Conservation (phyloP, 805 yeast species). For the Suhomyces xylopsoci region DNA sequence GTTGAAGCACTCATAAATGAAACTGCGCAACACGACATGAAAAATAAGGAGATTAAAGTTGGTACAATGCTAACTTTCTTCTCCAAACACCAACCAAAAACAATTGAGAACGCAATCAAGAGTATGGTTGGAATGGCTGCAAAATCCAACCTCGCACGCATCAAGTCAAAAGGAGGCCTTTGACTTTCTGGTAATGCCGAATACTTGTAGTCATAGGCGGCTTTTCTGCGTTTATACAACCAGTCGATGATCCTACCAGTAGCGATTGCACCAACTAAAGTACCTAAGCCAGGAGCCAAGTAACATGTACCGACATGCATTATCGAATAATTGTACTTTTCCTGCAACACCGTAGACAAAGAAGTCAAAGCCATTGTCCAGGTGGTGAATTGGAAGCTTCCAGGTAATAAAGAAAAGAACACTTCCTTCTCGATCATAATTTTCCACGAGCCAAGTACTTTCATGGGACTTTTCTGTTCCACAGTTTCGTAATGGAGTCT, state of each 20-base stretch:
- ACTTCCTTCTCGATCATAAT: conserved; percentile 46
- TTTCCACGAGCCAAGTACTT: conserved; percentile 31
- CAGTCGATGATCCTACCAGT: conserved; percentile 58
- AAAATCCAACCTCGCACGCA: conserved; percentile 52
- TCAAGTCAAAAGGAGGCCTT: conserved; percentile 47
- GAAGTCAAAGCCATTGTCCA: conserved; percentile 74
- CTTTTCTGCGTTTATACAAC: conserved; percentile 36
- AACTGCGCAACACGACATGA: conserved; percentile 58
- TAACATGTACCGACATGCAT: conserved; percentile 67
- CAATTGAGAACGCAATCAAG: conserved; percentile 39
- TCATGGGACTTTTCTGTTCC: conserved; percentile 1
- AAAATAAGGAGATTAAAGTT: conserved; percentile 55
- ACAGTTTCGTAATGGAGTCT: neutral
- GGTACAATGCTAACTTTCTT: conserved; percentile 47
- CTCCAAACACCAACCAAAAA: conserved; percentile 75
- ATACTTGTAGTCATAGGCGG: conserved; percentile 26
- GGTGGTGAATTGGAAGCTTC: conserved; percentile 60
- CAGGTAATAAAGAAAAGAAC: conserved; percentile 49
- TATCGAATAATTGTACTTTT: conserved; percentile 48
- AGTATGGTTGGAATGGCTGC: conserved; percentile 39
- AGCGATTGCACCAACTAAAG: conserved; percentile 55
- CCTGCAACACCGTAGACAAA: conserved; percentile 52
- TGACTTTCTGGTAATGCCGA: conserved; percentile 14
- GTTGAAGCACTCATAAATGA: conserved; percentile 56
- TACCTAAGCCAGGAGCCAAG: conserved; percentile 70